A percentile compares a stretch with the other conserved stretches of the same genome.
Conservation (phyloP, 129 eudicot species). For the Flaveria linearis region DNA sequence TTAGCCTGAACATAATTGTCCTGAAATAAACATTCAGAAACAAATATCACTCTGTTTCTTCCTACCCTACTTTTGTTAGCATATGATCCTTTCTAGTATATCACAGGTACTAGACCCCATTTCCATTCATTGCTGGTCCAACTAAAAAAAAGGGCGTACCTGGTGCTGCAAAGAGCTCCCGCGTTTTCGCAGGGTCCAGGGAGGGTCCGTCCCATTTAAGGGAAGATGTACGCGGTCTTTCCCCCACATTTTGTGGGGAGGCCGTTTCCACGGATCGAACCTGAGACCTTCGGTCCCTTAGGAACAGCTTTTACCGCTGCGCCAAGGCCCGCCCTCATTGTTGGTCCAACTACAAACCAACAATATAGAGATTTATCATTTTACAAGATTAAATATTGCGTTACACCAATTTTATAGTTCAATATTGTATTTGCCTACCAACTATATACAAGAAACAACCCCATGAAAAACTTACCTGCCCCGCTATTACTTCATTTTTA, state of each 20-base stretch:
- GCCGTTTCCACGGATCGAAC: too few relatives aligned
- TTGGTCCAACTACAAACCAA: slow-evolving; percentile 27
- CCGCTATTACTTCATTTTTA: not conserved
- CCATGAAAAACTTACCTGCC: slow-evolving; percentile 1
- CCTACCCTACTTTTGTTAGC: slow-evolving; percentile 30
- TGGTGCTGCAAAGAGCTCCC: too few relatives aligned
- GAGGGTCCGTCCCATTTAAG: too few relatives aligned
- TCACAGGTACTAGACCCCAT: slow-evolving; percentile 5
- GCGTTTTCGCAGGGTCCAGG: too few relatives aligned
- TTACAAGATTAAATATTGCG: not conserved
- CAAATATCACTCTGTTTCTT: slow-evolving; percentile 37
- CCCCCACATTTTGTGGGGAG: too few relatives aligned
- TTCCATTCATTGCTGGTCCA: slow-evolving; percentile 42
- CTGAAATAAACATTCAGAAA: slow-evolving; percentile 29
- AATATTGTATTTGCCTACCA: not conserved
- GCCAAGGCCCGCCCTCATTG: too few relatives aligned
- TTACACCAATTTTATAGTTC: not conserved
- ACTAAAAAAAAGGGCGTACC: too few relatives aligned
- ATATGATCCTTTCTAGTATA: slow-evolving; percentile 7
- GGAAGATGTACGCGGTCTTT: too few relatives aligned
- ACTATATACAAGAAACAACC: not conserved
- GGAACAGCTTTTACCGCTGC: too few relatives aligned
- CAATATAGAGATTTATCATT: not conserved
- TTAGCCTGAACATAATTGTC: slow-evolving; percentile 19
- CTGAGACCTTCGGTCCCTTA: too few relatives aligned